Percentiles rank a stretch among this genome's conserved stretches.
These are phyloP conservation scores for Blepharisma stoltei DNA, from an alignment of 73 alveolate genomes.

Conservation along the genomic window DNA sequence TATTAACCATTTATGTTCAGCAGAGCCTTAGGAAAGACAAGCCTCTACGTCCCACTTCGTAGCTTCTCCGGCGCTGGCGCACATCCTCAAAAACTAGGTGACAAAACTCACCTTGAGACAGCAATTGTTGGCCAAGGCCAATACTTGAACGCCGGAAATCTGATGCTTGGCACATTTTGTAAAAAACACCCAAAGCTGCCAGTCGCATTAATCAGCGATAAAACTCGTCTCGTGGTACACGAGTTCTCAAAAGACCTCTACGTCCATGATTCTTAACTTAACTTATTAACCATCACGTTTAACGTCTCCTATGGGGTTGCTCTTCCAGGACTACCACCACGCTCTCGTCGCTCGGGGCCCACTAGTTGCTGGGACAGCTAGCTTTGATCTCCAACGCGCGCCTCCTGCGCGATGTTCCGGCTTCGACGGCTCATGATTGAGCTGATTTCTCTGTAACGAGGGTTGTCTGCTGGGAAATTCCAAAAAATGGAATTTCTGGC, in stretches of 20 bases:
- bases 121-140: constrained; percentile 23
- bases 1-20: not conserved
- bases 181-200: constrained; percentile 19
- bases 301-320: too few species aligned
- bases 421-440: too few species aligned
- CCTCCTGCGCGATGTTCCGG: too few species aligned
- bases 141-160: constrained; percentile 24
- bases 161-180: constrained; percentile 25
- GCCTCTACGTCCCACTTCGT: not conserved
- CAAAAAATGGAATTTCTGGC: too few species aligned
- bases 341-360: too few species aligned
- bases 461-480: too few species aligned
- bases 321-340: too few species aligned
- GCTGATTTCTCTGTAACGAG: too few species aligned
- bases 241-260: constrained; percentile 30
- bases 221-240: not conserved
- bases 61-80: constrained; percentile 8
- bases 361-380: too few species aligned
- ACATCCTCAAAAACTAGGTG: constrained; percentile 28
- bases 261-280: too few species aligned
- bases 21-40: not conserved
- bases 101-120: constrained; percentile 25
- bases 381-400: too few species aligned
- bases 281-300: too few species aligned
- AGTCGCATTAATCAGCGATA: constrained; percentile 23